A percentile compares a stretch with the other conserved stretches of the same genome.
phyloP scores from a whole-genome alignment of 2,329 filamentous ascomycete species.

The Xylariaceae sp. region DNA sequence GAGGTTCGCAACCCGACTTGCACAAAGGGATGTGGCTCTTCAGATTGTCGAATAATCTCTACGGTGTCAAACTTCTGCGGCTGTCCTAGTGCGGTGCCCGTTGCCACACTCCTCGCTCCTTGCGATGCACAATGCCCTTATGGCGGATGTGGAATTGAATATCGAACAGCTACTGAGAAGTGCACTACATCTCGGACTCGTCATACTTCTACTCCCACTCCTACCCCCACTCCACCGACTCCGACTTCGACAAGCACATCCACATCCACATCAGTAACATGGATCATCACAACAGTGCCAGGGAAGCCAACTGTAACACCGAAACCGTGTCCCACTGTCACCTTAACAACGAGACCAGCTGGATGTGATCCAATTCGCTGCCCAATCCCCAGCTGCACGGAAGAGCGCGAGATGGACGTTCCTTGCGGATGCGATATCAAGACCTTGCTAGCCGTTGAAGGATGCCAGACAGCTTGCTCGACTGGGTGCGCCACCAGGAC shows the following conservation, averaged over 20 bases:
- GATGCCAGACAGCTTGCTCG: conserved; percentile 35
- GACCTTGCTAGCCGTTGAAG: conserved; percentile 35
- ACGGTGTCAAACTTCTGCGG: neutral
- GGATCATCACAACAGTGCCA: conserved; percentile 25
- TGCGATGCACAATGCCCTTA: neutral
- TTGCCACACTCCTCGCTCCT: neutral
- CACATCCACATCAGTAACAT: conserved; percentile 2
- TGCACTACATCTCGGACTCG: neutral
- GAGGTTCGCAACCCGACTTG: neutral
- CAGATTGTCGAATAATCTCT: neutral
- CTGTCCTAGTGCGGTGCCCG: neutral
- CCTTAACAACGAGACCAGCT: conserved; percentile 32
- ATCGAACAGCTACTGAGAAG: neutral
- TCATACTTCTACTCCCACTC: neutral
- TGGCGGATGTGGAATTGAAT: neutral
- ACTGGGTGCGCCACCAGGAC: conserved; percentile 33
- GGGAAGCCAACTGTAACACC: conserved; percentile 7
- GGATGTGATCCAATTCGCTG: conserved; percentile 34
- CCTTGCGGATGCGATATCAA: conserved; percentile 35
- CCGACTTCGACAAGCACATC: neutral
- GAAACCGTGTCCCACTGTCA: conserved; percentile 34
- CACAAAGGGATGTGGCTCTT: neutral
- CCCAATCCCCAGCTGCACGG: conserved; percentile 36
- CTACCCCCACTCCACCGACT: neutral
- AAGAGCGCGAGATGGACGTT: conserved; percentile 28